Conservation (phyloP, 495 filamentous ascomycete genomes). For the Penicillium bialowiezense region DNA sequence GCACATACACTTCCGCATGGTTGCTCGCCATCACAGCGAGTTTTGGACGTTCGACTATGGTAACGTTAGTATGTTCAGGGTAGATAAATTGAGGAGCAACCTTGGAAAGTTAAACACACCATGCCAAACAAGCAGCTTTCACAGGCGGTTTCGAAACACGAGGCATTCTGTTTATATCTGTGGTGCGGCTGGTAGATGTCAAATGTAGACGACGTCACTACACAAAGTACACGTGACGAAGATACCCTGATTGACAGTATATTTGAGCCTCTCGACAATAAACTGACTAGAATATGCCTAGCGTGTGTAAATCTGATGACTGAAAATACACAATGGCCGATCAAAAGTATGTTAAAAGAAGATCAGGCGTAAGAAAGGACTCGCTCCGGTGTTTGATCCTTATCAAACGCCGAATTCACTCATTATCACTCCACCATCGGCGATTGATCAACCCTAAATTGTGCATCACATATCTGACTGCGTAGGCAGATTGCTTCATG, state of each 20-base stretch:
- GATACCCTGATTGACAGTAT: background rate
- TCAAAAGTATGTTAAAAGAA: background rate
- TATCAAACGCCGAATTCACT: conserved; percentile 7
- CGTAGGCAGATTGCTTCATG: too few relatives aligned
- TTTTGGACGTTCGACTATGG: conserved; percentile 47
- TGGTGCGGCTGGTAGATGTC: background rate
- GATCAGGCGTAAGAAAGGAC: too few relatives aligned
- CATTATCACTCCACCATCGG: background rate
- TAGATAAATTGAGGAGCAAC: background rate
- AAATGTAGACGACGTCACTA: background rate
- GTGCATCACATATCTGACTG: too few relatives aligned
- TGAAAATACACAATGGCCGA: too few relatives aligned
- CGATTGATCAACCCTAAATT: background rate
- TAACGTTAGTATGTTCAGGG: conserved; percentile 11
- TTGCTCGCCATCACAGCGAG: conserved; percentile 48
- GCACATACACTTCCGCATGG: conserved; percentile 47
- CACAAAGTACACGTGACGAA: conserved; percentile 2
- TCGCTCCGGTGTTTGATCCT: conserved; percentile 9
- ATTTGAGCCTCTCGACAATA: too few relatives aligned
- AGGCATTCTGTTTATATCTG: conserved; percentile 6
- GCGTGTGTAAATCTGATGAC: too few relatives aligned
- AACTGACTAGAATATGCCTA: too few relatives aligned
- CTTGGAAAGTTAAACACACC: conserved; percentile 45
- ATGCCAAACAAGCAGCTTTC: conserved; percentile 53
- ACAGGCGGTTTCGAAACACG: conserved; percentile 34